Conservation (phyloP, 2,329 filamentous ascomycete species). For the Tolypocladium amazonense region DNA sequence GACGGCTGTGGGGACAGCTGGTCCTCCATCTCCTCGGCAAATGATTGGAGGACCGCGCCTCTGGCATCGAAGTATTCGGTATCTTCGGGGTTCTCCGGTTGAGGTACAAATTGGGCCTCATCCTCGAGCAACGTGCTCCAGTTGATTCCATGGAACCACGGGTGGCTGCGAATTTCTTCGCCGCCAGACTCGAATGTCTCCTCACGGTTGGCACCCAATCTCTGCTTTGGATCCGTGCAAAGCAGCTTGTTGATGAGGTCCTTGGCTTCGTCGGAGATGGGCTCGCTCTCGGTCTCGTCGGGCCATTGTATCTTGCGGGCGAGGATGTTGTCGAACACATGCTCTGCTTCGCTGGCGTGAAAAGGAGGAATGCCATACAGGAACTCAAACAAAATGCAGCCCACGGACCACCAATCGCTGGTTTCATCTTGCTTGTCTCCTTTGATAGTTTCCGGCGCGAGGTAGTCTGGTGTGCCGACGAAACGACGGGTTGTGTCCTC, state of each 20-base stretch:
- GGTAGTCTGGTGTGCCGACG: slow-evolving; percentile 92
- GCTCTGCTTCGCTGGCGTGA: slow-evolving; percentile 77
- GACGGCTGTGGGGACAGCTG: slow-evolving; percentile 64
- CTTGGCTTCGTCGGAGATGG: slow-evolving; percentile 74
- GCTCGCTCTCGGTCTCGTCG: slow-evolving; percentile 62
- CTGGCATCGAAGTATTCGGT: slow-evolving; percentile 95
- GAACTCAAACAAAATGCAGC: slow-evolving; percentile 95
- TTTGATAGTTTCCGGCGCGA: slow-evolving; percentile 93
- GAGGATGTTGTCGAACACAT: slow-evolving; percentile 95
- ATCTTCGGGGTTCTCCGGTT: slow-evolving; percentile 87
- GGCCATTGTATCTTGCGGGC: slow-evolving; percentile 88
- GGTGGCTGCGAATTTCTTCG: slow-evolving; percentile 79
- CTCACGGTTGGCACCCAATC: slow-evolving; percentile 75
- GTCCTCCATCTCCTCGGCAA: slow-evolving; percentile 90
- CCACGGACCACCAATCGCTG: slow-evolving; percentile 99
- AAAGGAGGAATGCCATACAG: slow-evolving; percentile 90
- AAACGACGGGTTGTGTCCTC: slow-evolving; percentile 89
- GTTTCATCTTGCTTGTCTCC: slow-evolving; percentile 94
- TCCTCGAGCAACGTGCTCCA: slow-evolving; percentile 92
- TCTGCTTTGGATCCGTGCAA: slow-evolving; percentile 69
- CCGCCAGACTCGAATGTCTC: slow-evolving; percentile 78
- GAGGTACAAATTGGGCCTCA: slow-evolving; percentile 89
- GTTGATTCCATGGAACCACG: slow-evolving; percentile 79
- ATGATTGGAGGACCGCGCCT: slow-evolving; percentile 84
- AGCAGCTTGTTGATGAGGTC: slow-evolving; percentile 91